Evolutionary conservation across 441 rosid species (phyloP).

Genomic region (Manihot esculenta): DNA sequence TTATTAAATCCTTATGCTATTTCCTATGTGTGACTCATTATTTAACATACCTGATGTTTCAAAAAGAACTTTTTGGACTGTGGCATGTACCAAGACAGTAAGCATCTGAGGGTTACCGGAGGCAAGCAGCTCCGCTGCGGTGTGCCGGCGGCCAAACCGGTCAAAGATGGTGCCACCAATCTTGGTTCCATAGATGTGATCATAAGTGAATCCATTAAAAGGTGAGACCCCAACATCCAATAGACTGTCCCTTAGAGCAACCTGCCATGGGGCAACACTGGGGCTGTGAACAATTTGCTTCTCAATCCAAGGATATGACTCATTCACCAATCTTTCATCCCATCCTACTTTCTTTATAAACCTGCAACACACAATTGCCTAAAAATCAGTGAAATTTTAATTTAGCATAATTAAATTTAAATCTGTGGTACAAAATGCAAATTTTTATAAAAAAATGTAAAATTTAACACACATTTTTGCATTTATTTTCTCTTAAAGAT

Average conservation of each 20-base stretch:
- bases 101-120: conserved; percentile 67
- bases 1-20: no score
- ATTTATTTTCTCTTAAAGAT: no score
- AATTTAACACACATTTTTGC: no score
- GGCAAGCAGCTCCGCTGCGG: conserved; percentile 87
- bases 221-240: conserved; percentile 80
- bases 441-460: no score
- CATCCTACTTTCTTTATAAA: conserved; percentile 74
- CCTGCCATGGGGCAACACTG: conserved; percentile 69
- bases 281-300: conserved; percentile 69
- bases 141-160: conserved; percentile 83
- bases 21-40: no score
- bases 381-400: no score
- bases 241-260: conserved; percentile 70
- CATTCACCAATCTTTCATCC: conserved; percentile 81
- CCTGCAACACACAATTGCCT: conserved; percentile 38
- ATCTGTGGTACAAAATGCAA: no score
- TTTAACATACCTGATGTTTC: conserved; percentile 52
- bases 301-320: conserved; percentile 94
- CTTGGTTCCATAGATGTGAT: conserved; percentile 87
- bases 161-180: conserved; percentile 93
- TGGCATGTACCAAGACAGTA: conserved; percentile 74
- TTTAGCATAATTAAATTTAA: no score
- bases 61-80: conserved; percentile 73
- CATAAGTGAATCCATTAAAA: conserved; percentile 85